Conservation (phyloP, 2,329 filamentous ascomycete species). For the Rutstroemia sp. region DNA sequence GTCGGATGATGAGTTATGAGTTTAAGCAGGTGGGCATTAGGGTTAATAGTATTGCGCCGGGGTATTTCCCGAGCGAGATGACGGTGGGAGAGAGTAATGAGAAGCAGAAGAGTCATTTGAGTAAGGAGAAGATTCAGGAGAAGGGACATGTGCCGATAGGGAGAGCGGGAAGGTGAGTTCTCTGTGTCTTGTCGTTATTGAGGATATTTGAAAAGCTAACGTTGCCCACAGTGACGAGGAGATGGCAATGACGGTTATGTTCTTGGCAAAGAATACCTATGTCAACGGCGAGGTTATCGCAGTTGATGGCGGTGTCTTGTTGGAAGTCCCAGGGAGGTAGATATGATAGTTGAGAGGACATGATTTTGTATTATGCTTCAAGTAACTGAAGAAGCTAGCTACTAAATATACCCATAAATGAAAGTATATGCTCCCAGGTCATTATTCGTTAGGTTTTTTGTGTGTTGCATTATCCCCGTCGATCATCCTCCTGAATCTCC, state of each 20-base stretch:
- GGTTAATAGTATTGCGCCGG: constrained; percentile 50
- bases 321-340: constrained; percentile 27
- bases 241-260: constrained; percentile 50
- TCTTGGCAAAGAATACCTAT: constrained; percentile 37
- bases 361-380: background rate
- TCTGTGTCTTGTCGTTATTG: background rate
- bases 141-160: constrained; percentile 43
- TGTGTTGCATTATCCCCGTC: background rate
- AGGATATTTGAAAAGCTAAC: background rate
- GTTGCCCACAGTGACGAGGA: constrained; percentile 31
- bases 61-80: constrained; percentile 39
- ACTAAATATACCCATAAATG: background rate
- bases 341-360: background rate
- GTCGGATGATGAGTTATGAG: constrained; percentile 46
- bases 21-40: constrained; percentile 46
- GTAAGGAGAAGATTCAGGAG: constrained; percentile 42
- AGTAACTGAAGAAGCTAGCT: no score
- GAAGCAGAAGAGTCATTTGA: constrained; percentile 41
- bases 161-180: constrained; percentile 35
- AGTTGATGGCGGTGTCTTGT: constrained; percentile 44
- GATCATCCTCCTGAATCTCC: constrained; percentile 16
- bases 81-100: constrained; percentile 38
- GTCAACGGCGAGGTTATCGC: constrained; percentile 34
- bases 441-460: no score
- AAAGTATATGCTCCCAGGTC: background rate